Base-by-base conservation (phyloP, 257 asterid genomes). In the Scutellaria barbata region DNA sequence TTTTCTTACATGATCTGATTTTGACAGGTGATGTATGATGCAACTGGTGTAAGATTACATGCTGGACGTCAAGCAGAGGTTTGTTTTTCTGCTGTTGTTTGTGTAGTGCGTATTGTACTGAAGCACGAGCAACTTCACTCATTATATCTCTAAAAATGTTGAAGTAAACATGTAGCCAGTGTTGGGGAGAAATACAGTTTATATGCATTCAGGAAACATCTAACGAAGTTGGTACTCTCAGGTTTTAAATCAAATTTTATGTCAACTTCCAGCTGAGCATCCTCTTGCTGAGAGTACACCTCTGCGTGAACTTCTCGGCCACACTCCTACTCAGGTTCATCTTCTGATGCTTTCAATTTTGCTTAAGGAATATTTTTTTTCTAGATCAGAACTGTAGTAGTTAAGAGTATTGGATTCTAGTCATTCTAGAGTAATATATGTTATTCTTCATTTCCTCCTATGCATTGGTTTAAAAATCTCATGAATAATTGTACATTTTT, bases 31-130 rank as follows among this genome's bases (percentile, higher is more conserved):
- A 92, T 92, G 96, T 92, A 92, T 43, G 98, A 92, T 74, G 96
- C 98, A 71, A 85, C 94, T 6, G 96, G 98, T 58, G 98, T 92
- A 53, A 80, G 98, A 81, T 79, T 92, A 77, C 98, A 92, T 4
- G 98, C 96, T 76, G 98, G 98, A 64, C 93, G 96, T 46, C 98
- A 92, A 82, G 98, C 98, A 72, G 95, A 89, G 98, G 96, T 92
- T 72, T 56, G 84, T 76, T 43, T 18, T 46, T 70, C 2, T 54
- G 40, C 4, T 60, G 30, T 41, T 65, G 56, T 70, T 18, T 66
- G 11, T 59, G 35, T 58, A 48, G 20, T 69, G 71, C 68, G 14
- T 13, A 61, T 68, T 58, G 70, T 58, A 35, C 12, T 37, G 33
- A 68, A 45, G 37, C 63, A 51, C 37, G 22, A 5, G 45, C 65